Percentiles rank a stretch among this genome's conserved stretches.
These are phyloP conservation scores for Stylonectria norvegica DNA, from an alignment of 2,329 filamentous ascomycete genomes.

Conservation along the genomic window DNA sequence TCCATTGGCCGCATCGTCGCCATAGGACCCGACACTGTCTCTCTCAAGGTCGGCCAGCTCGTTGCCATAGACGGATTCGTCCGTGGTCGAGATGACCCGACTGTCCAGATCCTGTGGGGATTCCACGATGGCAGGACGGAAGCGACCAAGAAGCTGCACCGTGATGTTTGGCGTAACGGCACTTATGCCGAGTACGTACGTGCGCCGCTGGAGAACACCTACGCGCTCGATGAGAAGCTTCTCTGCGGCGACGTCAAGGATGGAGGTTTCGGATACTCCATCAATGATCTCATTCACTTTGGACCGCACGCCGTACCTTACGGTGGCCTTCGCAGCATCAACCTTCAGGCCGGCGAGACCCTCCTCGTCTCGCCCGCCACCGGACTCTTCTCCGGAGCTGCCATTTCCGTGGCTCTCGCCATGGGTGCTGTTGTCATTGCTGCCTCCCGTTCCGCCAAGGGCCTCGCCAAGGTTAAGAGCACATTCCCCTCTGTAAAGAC, in stretches of 20 bases:
- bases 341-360: conserved; percentile 45
- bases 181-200: conserved; percentile 29
- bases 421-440: conserved; percentile 53
- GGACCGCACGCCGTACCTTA: conserved; percentile 37
- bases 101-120: conserved; percentile 28
- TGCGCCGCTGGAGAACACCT: conserved; percentile 34
- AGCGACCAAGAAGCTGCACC: conserved; percentile 25
- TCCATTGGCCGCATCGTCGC: conserved; percentile 36
- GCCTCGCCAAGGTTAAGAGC: conserved; percentile 31
- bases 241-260: conserved; percentile 19
- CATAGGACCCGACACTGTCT: conserved; percentile 31
- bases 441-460: conserved; percentile 41
- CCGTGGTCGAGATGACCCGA: conserved; percentile 30
- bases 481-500: conserved; percentile 31
- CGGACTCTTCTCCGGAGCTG: conserved; percentile 45
- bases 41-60: conserved; percentile 33
- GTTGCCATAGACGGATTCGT: conserved; percentile 32
- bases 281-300: conserved; percentile 39
- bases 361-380: conserved; percentile 49
- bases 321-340: conserved; percentile 43
- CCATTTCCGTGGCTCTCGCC: conserved; percentile 44
- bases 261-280: conserved; percentile 35
- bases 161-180: conserved; percentile 31
- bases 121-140: conserved; percentile 27
- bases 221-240: conserved; percentile 29